Conservation (phyloP, 2,329 filamentous ascomycete species). For the Curvularia eragrostidis region DNA sequence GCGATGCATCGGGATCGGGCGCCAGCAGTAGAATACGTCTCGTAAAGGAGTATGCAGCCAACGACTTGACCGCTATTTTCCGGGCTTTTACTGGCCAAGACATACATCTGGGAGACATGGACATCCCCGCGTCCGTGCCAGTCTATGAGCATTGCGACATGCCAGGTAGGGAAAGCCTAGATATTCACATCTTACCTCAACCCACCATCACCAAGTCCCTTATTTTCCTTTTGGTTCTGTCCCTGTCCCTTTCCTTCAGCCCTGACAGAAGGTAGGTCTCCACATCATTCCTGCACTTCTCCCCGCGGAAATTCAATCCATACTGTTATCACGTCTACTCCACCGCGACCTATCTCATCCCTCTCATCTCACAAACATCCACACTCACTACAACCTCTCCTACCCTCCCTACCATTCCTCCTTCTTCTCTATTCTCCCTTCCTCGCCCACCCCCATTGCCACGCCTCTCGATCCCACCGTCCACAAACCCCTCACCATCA, state of each 20-base stretch:
- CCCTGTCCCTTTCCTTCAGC: not conserved
- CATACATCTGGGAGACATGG: not conserved
- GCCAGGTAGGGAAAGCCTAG: constrained; percentile 63
- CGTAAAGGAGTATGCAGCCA: constrained; percentile 28
- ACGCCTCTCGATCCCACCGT: constrained; percentile 71
- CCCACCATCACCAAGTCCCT: too few relatives aligned
- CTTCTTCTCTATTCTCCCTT: constrained; percentile 59
- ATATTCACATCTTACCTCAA: not conserved
- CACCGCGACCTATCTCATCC: constrained; percentile 78
- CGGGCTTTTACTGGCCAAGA: constrained; percentile 31
- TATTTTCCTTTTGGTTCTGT: too few relatives aligned
- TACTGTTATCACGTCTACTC: constrained; percentile 74
- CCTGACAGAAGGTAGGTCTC: constrained; percentile 65
- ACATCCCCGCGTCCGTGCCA: constrained; percentile 20
- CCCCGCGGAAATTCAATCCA: constrained; percentile 70
- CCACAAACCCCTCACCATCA: constrained; percentile 76
- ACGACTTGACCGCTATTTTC: constrained; percentile 33
- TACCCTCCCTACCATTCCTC: constrained; percentile 61
- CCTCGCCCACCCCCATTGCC: constrained; percentile 32
- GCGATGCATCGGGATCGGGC: constrained; percentile 35
- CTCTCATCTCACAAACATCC: constrained; percentile 85
- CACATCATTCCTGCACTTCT: constrained; percentile 78
- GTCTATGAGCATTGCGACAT: constrained; percentile 71
- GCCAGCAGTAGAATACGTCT: constrained; percentile 29
- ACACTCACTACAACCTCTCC: constrained; percentile 76